Evolutionary conservation across 2,329 filamentous ascomycete genomes (phyloP), one percentile per base, ranked within the genome.

Genomic region (Neonectria magnoliae): DNA sequence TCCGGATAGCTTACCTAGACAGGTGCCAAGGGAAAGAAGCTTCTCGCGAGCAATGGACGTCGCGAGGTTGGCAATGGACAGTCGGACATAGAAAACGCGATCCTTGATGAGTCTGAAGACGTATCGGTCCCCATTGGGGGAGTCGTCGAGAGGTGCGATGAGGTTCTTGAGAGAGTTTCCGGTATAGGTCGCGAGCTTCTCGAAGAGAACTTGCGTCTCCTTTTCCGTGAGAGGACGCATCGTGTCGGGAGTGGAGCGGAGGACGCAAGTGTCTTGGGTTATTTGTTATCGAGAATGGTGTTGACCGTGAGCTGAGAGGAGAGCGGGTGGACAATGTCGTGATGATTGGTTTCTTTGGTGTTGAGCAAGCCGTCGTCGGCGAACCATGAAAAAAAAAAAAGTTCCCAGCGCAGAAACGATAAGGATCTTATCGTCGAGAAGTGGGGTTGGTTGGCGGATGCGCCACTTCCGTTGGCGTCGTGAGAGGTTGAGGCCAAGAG

Each of bases 131-230:
- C 87, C 85, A 66, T 90, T 87, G 73, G 87, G 85, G 45, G 86
- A 88, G 80, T 90, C 85, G 75, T 91, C 87, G 66, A 92, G 83
- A 10, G 91, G 91, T 52, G 90, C 88, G 73, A 95, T 93, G 71
- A 98, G 88, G 80, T 93, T 90, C 80, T 94, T 95, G 72, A 98
- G 87, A 18, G 92, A 94, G 74, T 88, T 88, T 71, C 94, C 94
- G 25, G 93, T 96, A 84, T 98, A 99, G 80, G 94, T 93, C 63
- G 96, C 96, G 44, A 99, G 89, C 84, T 98, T 97, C 73, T 91
- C 88, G 81, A 98, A 97, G 74, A 98, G 89, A 1, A 91, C 92
- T 78, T 92, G 89, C 63, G 90, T 92, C 81, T 94, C 91, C 76
- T 84, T 81, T 79, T 93, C 93, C 61, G 93, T 96, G 71, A 97